Evolutionary conservation across 192 early-diverging fungal species (phyloP), one percentile per base, ranked within the genome.

Genomic region (Backusella circina): DNA sequence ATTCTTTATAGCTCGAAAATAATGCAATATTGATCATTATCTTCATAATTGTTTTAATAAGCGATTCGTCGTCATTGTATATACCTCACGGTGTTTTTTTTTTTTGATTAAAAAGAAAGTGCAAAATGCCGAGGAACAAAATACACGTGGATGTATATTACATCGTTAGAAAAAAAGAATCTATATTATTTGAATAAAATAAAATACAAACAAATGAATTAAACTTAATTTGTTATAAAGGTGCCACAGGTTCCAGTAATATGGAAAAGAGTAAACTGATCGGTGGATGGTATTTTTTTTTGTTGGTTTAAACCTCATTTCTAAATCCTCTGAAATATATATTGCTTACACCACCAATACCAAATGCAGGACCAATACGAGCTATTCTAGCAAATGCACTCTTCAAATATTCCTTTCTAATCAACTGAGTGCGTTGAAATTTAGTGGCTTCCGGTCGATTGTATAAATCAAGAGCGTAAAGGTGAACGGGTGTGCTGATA

Each of bases 311-410:
- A 61, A 28, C 12, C 9, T 61, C 23, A 26, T 39, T 71, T 51
- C 78, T 61, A 21, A 66, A 68, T 47, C 67, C 66, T 54, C 79
- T 68, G 21, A 80, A 37, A 30, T 74, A 71, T 8, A 64, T 75
- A 67, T 86, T 86, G 9, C 80, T 81, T 38, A 84, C 65, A 10
- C 85, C 83, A 32, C 83, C 85, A 28, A 86, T 70, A 33, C 85
- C 83, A 66, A 86, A 86, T 1, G 85, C 85, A 3, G 85, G 85
- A 13, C 70, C 80, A 28, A 86, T 86, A 41, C 85, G 66, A 30
- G 28, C 85, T 12, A 84, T 81, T 38, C 85, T 74, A 23, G 83
- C 83, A 16, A 86, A 57, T 2, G 79, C 64, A n/a, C 79, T 83
- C 47, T 83, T 84, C 13, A 80, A 12, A 75, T 86, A 86, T 38